Conservation (phyloP, 2,329 filamentous ascomycete genomes). For the Trichoderma atrobrunneum region DNA sequence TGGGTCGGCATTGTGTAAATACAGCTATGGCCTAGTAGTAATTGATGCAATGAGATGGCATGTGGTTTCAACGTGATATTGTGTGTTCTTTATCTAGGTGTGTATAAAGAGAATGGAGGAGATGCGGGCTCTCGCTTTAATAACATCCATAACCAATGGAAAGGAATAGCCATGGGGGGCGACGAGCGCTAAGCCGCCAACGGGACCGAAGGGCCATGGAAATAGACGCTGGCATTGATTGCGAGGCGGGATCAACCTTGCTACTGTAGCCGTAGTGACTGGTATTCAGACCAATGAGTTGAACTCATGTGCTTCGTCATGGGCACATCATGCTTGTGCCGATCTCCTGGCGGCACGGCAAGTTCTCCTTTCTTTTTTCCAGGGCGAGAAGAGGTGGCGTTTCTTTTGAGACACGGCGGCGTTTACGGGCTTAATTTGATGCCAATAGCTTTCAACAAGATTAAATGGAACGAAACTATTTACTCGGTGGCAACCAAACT, state of each 20-base stretch:
- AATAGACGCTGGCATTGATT: not conserved
- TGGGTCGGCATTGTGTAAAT: constrained; percentile 10
- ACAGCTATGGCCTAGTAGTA: not conserved
- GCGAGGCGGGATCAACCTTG: not conserved
- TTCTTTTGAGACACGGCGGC: not conserved
- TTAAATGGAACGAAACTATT: not conserved
- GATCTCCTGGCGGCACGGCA: not conserved
- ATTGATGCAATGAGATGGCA: constrained; percentile 17
- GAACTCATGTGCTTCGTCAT: not conserved
- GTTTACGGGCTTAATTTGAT: not conserved
- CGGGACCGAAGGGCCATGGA: not conserved
- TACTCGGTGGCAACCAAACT: not conserved
- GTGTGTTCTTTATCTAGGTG: not conserved
- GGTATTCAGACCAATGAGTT: not conserved
- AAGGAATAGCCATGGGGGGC: not conserved
- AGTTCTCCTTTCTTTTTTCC: not conserved
- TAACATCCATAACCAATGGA: not conserved
- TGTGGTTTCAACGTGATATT: not conserved
- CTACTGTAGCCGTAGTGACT: not conserved
- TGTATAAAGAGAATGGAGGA: not conserved
- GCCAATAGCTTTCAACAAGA: not conserved
- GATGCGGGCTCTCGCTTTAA: not conserved
- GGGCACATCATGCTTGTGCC: not conserved
- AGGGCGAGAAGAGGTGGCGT: not conserved
- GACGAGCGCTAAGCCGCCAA: not conserved